phyloP scores from a whole-genome alignment of 306 rosid species.

The Medicago lupulina region DNA sequence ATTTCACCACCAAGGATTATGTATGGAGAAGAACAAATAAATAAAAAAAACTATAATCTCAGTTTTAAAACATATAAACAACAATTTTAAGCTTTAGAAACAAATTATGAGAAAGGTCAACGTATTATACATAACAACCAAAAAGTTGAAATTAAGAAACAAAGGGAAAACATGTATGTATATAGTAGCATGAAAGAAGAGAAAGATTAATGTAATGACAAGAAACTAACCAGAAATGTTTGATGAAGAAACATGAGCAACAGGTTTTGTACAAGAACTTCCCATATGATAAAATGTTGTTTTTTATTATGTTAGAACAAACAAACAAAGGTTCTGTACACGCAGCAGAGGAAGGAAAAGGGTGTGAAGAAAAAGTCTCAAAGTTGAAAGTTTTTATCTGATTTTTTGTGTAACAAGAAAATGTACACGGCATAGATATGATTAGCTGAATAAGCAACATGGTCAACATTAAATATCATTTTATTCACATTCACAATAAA shows the following conservation, averaged over 20 bases:
- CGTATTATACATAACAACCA: background rate
- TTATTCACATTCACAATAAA: too few relatives aligned
- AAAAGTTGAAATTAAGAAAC: background rate
- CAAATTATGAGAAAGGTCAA: too few relatives aligned
- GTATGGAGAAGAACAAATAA: too few relatives aligned
- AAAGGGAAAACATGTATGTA: background rate
- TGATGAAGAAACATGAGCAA: slow-evolving; percentile 81
- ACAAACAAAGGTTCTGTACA: slow-evolving; percentile 40
- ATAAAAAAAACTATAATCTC: too few relatives aligned
- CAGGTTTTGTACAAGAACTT: slow-evolving; percentile 59
- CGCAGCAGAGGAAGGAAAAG: background rate
- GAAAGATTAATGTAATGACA: background rate
- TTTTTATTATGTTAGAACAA: background rate
- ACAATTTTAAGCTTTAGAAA: too few relatives aligned
- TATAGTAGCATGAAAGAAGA: background rate
- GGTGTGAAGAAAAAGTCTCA: background rate
- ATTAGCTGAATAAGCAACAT: slow-evolving; percentile 12
- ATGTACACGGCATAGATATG: slow-evolving; percentile 21
- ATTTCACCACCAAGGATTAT: too few relatives aligned
- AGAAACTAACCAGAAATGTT: slow-evolving; percentile 52
- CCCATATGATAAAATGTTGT: slow-evolving; percentile 60
- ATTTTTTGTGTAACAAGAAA: slow-evolving; percentile 23
- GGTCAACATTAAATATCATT: slow-evolving; percentile 35
- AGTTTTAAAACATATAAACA: too few relatives aligned
- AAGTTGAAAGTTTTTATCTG: background rate